A percentile compares a stretch with the other conserved stretches of the same genome.
phyloP scores from a whole-genome alignment of 2,329 filamentous ascomycete genomes.

The Cytospora piceae region DNA sequence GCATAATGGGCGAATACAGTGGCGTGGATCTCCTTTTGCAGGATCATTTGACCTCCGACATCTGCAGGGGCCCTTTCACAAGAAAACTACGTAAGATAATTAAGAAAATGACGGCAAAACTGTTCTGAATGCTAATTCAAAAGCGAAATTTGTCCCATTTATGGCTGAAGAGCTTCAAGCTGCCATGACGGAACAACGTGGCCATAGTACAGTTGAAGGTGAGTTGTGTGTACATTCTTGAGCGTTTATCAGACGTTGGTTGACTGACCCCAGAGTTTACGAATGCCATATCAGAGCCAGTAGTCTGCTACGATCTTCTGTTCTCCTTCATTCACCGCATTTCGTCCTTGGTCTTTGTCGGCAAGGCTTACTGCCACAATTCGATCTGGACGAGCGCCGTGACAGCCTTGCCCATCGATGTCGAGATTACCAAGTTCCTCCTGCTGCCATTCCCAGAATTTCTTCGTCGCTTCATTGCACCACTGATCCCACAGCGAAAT shows the following conservation, averaged over 20 bases:
- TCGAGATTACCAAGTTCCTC: conserved; percentile 29
- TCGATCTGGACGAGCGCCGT: background rate
- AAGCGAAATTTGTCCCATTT: background rate
- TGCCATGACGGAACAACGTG: background rate
- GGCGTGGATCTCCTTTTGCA: background rate
- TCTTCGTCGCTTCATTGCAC: conserved; percentile 1
- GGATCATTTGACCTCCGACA: background rate
- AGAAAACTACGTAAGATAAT: background rate
- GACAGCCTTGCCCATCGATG: background rate
- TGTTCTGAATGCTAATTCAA: background rate
- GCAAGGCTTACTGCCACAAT: background rate
- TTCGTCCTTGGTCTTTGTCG: background rate
- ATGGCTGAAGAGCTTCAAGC: background rate
- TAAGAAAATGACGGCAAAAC: background rate
- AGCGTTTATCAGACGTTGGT: background rate
- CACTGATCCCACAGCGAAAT: background rate
- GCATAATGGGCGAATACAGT: background rate
- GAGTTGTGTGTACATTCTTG: background rate
- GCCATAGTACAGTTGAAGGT: background rate
- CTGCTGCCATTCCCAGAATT: background rate
- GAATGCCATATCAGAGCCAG: background rate
- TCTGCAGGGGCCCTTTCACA: background rate
- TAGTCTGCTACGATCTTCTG: background rate
- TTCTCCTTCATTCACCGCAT: background rate
- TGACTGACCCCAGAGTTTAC: background rate